Conservation (phyloP, 306 rosid genomes). For the Ochetophila trinervis region DNA sequence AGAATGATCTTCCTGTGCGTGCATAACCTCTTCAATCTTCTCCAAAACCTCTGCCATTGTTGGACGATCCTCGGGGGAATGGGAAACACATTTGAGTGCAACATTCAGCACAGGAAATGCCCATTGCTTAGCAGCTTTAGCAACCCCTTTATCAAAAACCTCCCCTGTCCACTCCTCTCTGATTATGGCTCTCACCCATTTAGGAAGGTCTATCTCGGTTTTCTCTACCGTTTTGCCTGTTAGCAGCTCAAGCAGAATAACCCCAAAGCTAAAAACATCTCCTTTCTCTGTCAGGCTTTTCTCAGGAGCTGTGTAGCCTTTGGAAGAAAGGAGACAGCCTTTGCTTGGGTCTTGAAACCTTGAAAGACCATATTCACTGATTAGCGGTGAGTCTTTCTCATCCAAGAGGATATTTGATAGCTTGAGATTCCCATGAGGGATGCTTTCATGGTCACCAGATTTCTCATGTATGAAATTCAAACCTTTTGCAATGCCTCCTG, state of each 20-base stretch:
- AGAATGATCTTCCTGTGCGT: constrained; percentile 30
- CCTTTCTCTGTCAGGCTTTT: constrained; percentile 50
- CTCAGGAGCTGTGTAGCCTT: constrained; percentile 65
- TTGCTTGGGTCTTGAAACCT: constrained; percentile 43
- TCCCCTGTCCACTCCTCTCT: constrained; percentile 88
- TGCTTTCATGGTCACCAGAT: constrained; percentile 29
- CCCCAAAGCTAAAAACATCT: constrained; percentile 68
- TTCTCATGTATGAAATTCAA: constrained; percentile 49
- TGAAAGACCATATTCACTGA: constrained; percentile 67
- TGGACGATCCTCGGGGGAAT: constrained; percentile 52
- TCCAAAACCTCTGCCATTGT: constrained; percentile 38
- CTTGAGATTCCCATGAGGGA: constrained; percentile 75
- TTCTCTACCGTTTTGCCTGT: constrained; percentile 61
- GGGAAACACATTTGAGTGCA: constrained; percentile 54
- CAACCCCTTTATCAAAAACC: constrained; percentile 64
- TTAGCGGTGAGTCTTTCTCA: constrained; percentile 49
- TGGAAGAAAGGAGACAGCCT: constrained; percentile 32
- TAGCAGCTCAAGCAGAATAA: constrained; percentile 53
- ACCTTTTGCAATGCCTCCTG: constrained; percentile 63
- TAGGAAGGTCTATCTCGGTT: constrained; percentile 58
- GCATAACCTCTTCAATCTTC: constrained; percentile 49
- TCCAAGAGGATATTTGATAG: constrained; percentile 70
- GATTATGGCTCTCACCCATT: constrained; percentile 74
- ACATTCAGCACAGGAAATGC: constrained; percentile 40
- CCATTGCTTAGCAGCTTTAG: constrained; percentile 40